Conservation (phyloP, 805 yeast genomes). For the Candida multigemmis region DNA sequence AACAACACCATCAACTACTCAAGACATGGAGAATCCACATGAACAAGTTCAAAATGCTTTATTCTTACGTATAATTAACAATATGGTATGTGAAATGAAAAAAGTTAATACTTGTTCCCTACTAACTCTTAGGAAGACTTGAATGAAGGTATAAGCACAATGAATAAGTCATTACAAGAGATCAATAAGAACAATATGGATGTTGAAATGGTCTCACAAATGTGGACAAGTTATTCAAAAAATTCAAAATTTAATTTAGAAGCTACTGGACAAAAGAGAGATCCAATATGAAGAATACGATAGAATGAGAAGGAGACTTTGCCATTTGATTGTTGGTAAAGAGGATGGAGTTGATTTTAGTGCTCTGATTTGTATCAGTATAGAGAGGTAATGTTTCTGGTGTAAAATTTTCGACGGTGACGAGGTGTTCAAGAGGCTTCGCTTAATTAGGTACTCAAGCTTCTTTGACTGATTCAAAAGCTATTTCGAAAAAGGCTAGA, state of each 20-base stretch:
- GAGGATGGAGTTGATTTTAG: neutral
- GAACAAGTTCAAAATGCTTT: slow-evolving; percentile 74
- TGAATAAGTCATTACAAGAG: slow-evolving; percentile 53
- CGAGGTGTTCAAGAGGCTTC: too few species aligned
- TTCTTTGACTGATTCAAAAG: too few species aligned
- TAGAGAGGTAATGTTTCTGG: too few species aligned
- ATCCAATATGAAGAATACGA: slow-evolving; percentile 26
- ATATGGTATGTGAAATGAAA: slow-evolving; percentile 46
- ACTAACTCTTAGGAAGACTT: slow-evolving; percentile 44
- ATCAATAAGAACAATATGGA: slow-evolving; percentile 61
- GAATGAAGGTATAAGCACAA: slow-evolving; percentile 58
- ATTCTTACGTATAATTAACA: slow-evolving; percentile 65
- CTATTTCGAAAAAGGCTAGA: too few species aligned
- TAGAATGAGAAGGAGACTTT: slow-evolving; percentile 1
- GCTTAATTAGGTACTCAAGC: too few species aligned
- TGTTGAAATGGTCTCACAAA: slow-evolving; percentile 60
- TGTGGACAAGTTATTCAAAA: slow-evolving; percentile 71
- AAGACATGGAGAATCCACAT: slow-evolving; percentile 74
- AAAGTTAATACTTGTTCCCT: neutral
- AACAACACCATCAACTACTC: slow-evolving; percentile 2
- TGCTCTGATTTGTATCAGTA: neutral
- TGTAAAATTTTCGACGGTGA: too few species aligned
- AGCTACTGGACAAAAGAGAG: slow-evolving; percentile 53
- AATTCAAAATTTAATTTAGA: slow-evolving; percentile 64
- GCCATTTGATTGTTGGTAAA: slow-evolving; percentile 3